Conservation (phyloP, 176 grass and related monocot species). For the Chrysopogon serrulatus region DNA sequence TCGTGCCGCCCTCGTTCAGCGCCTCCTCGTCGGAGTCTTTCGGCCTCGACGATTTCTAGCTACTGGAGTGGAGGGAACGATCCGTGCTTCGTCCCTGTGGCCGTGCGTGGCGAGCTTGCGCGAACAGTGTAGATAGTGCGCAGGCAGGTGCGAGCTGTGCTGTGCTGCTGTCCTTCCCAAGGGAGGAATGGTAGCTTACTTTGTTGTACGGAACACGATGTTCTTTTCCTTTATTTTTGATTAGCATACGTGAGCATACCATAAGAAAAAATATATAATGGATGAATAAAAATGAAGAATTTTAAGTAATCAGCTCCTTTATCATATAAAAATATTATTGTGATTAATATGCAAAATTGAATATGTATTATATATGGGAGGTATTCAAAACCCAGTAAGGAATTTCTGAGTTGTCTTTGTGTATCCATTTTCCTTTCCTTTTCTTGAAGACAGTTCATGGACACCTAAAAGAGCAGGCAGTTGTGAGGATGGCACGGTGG, state of each 20-base stretch:
- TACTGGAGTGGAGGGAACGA: not conserved
- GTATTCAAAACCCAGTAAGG: not conserved
- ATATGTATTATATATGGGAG: not conserved
- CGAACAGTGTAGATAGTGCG: slow-evolving; percentile 13
- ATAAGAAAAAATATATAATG: not conserved
- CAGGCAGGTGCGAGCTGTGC: not conserved
- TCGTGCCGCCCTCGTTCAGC: slow-evolving; percentile 51
- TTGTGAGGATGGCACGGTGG: too few relatives aligned
- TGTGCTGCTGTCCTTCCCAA: not conserved
- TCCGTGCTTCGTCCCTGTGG: not conserved
- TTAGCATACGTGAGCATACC: not conserved
- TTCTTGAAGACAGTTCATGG: not conserved
- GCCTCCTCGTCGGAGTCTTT: not conserved
- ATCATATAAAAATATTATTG: not conserved
- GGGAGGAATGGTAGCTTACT: not conserved
- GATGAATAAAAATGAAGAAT: not conserved
- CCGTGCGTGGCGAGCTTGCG: not conserved
- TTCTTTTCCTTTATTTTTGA: not conserved
- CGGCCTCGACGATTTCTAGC: slow-evolving; percentile 25
- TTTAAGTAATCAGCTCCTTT: not conserved
- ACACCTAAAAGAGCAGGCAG: too few relatives aligned
- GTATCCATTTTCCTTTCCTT: too few relatives aligned
- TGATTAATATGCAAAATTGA: too few relatives aligned
- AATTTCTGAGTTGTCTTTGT: not conserved
- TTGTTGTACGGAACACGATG: not conserved